Evolutionary conservation across 768 basidiomycete species (phyloP).

Genomic region (Postia placenta): DNA sequence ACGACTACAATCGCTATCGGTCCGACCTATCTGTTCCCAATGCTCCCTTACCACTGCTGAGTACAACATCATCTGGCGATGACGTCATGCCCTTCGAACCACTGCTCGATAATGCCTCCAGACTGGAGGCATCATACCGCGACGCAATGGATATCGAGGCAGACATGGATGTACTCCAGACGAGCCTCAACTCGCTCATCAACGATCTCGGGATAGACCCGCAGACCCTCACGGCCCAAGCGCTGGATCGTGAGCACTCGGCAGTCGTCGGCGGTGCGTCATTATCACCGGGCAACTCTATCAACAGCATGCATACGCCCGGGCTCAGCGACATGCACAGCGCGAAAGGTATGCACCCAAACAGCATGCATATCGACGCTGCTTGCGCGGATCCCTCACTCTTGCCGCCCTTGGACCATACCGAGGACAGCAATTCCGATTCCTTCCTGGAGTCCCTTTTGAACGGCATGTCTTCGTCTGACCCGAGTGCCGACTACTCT

Average conservation of each 20-base stretch:
- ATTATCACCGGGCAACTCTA: conserved; percentile 1
- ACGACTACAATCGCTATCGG: conserved; percentile 14
- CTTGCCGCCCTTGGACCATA: conserved; percentile 1
- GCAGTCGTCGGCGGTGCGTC: conserved; percentile 1
- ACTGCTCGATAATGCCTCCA: conserved; percentile 31
- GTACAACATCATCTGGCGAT: conserved; percentile 21
- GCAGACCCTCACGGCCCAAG: conserved; percentile 18
- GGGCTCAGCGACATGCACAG: background rate
- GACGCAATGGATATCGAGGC: conserved; percentile 59
- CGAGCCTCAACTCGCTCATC: conserved; percentile 66
- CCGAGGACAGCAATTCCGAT: conserved; percentile 16
- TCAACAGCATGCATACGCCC: conserved; percentile 1
- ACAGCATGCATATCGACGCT: background rate
- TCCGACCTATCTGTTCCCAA: conserved; percentile 12
- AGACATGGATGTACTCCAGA: conserved; percentile 66
- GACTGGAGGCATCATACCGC: conserved; percentile 52
- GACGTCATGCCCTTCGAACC: conserved; percentile 25
- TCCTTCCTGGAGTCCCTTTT: conserved; percentile 36
- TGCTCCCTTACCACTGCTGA: conserved; percentile 20
- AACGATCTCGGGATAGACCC: conserved; percentile 65
- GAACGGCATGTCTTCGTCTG: conserved; percentile 31
- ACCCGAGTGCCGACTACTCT: conserved; percentile 24
- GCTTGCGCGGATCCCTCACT: background rate
- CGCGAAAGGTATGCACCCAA: conserved; percentile 4
- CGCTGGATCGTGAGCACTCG: background rate